These are phyloP conservation scores for Neofusicoccum kwambonambiense DNA, from an alignment of 2,329 filamentous ascomycete species.

Conservation along the genomic window DNA sequence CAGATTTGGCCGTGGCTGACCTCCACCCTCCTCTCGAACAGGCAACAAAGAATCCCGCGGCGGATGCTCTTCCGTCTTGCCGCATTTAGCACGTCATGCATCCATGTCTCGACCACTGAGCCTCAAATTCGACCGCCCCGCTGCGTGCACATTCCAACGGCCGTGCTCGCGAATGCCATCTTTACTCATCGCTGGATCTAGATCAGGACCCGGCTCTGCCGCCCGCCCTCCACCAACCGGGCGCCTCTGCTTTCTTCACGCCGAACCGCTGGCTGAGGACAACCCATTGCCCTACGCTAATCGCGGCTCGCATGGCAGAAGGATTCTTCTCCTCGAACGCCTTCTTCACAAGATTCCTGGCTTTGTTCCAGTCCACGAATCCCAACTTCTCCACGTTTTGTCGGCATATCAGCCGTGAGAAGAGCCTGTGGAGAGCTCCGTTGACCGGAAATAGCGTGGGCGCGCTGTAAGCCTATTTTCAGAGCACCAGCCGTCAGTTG, in stretches of 20 bases:
- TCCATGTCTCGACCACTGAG: background rate
- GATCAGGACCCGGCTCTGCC: background rate
- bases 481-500: background rate
- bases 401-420: constrained; percentile 29
- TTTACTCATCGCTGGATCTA: background rate
- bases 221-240: background rate
- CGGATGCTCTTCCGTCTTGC: background rate
- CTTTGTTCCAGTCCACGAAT: constrained; percentile 34
- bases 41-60: background rate
- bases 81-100: constrained; percentile 1
- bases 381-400: constrained; percentile 31
- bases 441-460: constrained; percentile 42
- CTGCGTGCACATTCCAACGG: background rate
- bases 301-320: constrained; percentile 37
- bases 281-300: constrained; percentile 46
- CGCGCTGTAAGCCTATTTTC: constrained; percentile 43
- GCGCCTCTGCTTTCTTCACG: constrained; percentile 30
- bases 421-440: constrained; percentile 45
- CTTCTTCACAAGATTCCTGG: constrained; percentile 16
- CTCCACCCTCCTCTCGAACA: background rate
- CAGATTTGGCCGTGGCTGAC: background rate
- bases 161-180: background rate
- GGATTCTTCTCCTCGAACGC: constrained; percentile 28
- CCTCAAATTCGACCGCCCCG: background rate
- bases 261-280: constrained; percentile 46